A percentile compares a stretch with the other conserved stretches of the same genome.
phyloP scores from a whole-genome alignment of 2,329 filamentous ascomycete genomes.

The Xylariales sp. region DNA sequence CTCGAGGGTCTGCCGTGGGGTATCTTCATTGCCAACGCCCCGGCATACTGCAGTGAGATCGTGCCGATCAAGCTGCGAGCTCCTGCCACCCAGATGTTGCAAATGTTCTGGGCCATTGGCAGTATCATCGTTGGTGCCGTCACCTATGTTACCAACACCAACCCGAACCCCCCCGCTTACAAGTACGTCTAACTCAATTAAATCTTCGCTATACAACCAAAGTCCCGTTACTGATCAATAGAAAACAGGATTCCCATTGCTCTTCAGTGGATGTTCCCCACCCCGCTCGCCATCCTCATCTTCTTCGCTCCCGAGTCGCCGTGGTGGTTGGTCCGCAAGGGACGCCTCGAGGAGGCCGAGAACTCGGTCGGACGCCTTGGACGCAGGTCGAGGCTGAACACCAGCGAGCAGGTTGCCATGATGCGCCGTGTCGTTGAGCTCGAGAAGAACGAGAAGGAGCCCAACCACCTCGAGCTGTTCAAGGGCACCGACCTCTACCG shows the following conservation, averaged over 20 bases:
- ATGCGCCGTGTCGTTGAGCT: conserved; percentile 54
- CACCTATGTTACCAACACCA: conserved; percentile 50
- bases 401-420: conserved; percentile 48
- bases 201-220: background rate
- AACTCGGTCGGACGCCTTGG: conserved; percentile 46
- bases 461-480: conserved; percentile 47
- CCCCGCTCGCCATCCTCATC: conserved; percentile 5
- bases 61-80: conserved; percentile 54
- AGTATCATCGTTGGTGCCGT: conserved; percentile 57
- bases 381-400: conserved; percentile 29
- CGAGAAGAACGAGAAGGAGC: conserved; percentile 45
- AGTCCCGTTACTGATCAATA: conserved; percentile 25
- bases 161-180: conserved; percentile 46
- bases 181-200: conserved; percentile 33
- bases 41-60: conserved; percentile 47
- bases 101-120: conserved; percentile 44
- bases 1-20: conserved; percentile 26
- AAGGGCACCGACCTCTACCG: conserved; percentile 43
- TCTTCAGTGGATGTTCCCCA: conserved; percentile 15
- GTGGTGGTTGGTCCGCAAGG: conserved; percentile 9
- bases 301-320: conserved; percentile 7
- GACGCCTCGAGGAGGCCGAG: conserved; percentile 13
- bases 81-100: conserved; percentile 33
- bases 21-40: conserved; percentile 26
- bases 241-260: conserved; percentile 23